These are phyloP conservation scores for Hanseniaspora uvarum DNA, from an alignment of 1,139 yeast genomes.

Conservation along the genomic window DNA sequence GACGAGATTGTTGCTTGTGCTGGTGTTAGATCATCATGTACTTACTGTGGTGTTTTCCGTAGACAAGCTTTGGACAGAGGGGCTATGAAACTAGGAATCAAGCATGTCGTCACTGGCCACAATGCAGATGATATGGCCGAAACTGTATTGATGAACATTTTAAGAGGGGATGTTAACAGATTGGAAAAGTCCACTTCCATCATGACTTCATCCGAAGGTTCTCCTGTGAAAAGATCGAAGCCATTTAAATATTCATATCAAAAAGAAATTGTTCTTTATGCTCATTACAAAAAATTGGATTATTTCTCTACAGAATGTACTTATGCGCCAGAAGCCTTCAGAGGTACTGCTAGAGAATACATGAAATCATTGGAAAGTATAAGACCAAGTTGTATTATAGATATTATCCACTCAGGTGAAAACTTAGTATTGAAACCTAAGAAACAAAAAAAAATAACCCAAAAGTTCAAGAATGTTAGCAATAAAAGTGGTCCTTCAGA, in stretches of 20 bases:
- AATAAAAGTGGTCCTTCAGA: conserved; percentile 29
- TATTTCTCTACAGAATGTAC: conserved; percentile 96
- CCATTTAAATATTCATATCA: conserved; percentile 95
- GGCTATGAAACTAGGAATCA: conserved; percentile 75
- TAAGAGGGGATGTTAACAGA: conserved; percentile 93
- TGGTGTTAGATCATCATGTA: conserved; percentile 88
- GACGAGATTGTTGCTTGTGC: conserved; percentile 94
- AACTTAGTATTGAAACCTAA: conserved; percentile 58
- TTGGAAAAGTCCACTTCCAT: conserved; percentile 84
- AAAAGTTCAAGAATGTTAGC: conserved; percentile 18
- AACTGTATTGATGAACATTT: conserved; percentile 85
- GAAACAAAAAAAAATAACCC: conserved; percentile 28
- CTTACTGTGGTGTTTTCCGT: conserved; percentile 94
- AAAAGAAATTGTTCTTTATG: conserved; percentile 93
- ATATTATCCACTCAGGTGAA: conserved; percentile 90
- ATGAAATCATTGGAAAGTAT: conserved; percentile 83
- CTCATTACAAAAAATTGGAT: conserved; percentile 89
- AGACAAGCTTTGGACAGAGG: conserved; percentile 96
- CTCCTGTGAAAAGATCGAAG: conserved; percentile 80
- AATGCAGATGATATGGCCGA: conserved; percentile 99
- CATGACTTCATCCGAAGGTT: conserved; percentile 67
- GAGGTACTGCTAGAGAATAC: conserved; percentile 92
- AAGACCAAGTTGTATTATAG: conserved; percentile 87
- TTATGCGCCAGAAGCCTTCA: conserved; percentile 95
- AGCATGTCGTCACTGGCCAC: conserved; percentile 95